Conservation (phyloP, 495 filamentous ascomycete genomes). For the Talaromyces wortmannii region DNA sequence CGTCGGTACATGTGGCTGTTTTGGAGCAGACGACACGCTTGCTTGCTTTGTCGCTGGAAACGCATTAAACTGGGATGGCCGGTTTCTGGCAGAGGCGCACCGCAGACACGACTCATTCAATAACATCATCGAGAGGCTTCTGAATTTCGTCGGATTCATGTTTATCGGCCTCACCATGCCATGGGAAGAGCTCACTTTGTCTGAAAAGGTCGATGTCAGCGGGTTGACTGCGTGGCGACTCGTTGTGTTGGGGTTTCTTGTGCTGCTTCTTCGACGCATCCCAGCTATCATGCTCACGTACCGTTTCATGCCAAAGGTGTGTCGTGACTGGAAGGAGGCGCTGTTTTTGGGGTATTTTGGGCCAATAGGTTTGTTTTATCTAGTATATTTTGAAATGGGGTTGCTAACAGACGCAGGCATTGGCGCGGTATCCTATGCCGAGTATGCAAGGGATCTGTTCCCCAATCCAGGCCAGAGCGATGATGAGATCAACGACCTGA, state of each 20-base stretch:
- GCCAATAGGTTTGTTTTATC: slow-evolving; percentile 23
- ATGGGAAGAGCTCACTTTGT: slow-evolving; percentile 24
- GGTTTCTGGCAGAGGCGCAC: slow-evolving; percentile 25
- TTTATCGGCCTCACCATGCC: slow-evolving; percentile 36
- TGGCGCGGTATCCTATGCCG: slow-evolving; percentile 31
- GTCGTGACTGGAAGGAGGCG: slow-evolving; percentile 29
- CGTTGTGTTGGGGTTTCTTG: slow-evolving; percentile 20
- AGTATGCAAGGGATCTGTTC: slow-evolving; percentile 50
- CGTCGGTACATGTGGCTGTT: slow-evolving; percentile 32
- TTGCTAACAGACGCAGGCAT: slow-evolving; percentile 17
- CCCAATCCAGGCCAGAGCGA: slow-evolving; percentile 42
- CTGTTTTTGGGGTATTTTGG: slow-evolving; percentile 35
- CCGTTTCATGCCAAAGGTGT: slow-evolving; percentile 28
- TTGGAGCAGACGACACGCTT: slow-evolving; percentile 32
- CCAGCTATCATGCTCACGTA: slow-evolving; percentile 29
- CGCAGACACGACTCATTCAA: slow-evolving; percentile 34
- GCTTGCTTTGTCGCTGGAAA: slow-evolving; percentile 33
- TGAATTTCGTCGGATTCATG: slow-evolving; percentile 37
- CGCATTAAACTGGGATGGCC: slow-evolving; percentile 31
- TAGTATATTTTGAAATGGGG: not conserved
- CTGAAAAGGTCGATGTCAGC: slow-evolving; percentile 6
- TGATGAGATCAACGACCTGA: slow-evolving; percentile 42
- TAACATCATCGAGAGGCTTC: slow-evolving; percentile 19
- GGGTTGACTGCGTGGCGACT: slow-evolving; percentile 25
- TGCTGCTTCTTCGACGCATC: slow-evolving; percentile 29